Evolutionary conservation across 495 filamentous ascomycete species (phyloP), one percentile per base, ranked within the genome.

Genomic region (Neurospora africana): DNA sequence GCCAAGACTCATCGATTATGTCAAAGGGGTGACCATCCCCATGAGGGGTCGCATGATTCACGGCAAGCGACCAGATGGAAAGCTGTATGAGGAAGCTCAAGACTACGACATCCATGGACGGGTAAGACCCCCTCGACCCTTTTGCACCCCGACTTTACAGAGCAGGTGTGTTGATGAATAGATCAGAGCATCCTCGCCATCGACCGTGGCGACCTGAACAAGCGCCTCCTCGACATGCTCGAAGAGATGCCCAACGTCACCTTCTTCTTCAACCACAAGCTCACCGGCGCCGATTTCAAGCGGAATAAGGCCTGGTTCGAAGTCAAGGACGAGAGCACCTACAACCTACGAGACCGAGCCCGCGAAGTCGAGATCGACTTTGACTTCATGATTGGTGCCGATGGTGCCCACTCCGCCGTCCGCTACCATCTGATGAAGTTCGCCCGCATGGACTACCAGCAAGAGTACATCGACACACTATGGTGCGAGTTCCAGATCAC

Each of bases 1-100:
- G 21, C 78, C 85, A 7, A 86, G 87, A 13, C 85, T 98, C 35
- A 84, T 96, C 68, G 86, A 93, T 1, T 86, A 90, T 76, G 87
- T 98, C 30, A 84, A 95, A 58, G 81, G 80, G 19, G 87, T 91
- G 67, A 92, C 95, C 0, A 93, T 97, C 70, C 96, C 96, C 7
- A 97, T 99, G 93, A 83, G 90, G 73, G 95, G 94, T 11, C 93
- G 95, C n/a, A 98, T 98, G 95, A 95, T 99, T 69, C 95, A 99
- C 78, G 90, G 92, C 30, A 84, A 85, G 73, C 84, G 84, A n/a
- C 77, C 84, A 36, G 80, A 86, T 38, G 92, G 91, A 30, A 79
- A 89, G 21, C 80, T 95, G 11, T 92, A 89, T 78, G 89, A 95
- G 74, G 89, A 91, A 72, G 81, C 91, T 23, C 95, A 99, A 80